Evolutionary conservation across 139 green algal species (phyloP), one percentile per base, ranked within the genome.

Genomic region (Chlamydomonas schloesseri): DNA sequence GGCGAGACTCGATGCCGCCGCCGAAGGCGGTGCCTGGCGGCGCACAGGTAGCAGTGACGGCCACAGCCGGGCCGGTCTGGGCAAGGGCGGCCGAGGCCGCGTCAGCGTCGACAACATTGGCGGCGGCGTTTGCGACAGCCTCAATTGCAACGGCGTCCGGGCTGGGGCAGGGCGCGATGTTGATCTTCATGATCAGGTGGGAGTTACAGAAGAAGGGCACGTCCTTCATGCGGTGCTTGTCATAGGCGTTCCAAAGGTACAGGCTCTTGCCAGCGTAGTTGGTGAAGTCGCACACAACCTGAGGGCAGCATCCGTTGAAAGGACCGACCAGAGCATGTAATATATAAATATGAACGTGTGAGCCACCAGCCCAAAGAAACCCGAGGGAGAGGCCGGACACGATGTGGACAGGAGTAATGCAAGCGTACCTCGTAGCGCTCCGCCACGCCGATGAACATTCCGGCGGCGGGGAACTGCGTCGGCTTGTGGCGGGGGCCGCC

Each of bases 171-270:
- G 73, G 10, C 20, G 11, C 34, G 4, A 72, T 33, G 23, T 42
- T 6, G 34, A 83, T 83, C 75, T 60, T 58, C 23, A 37, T 37
- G 29, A 83, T 29, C 75, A 83, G 58, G 58, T 83, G 75, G 24
- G 23, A 46, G 60, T 83, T 15, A 37, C 60, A 83, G 60, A 83
- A 83, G 60, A 82, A 71, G 26, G 74, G 74, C 57, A 82, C 74
- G 21, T 67, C 37, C 55, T 82, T 71, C 55, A 82, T 71, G 55
- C 74, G 74, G 0, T 36, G 0, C 14, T 37, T 29, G 62, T 83
- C 60, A 0, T 58, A 14, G 34, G 23, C 37, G 36, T 83, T 83
- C 36, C 23, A 62, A 13, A 83, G 60, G 36, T 50, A 73, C 11
- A 83, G 62, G 3, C 36, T 83, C 3, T 23, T 28, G 28, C 55